Conservation (phyloP, 805 yeast genomes). For the Myxozyma sirexii region DNA sequence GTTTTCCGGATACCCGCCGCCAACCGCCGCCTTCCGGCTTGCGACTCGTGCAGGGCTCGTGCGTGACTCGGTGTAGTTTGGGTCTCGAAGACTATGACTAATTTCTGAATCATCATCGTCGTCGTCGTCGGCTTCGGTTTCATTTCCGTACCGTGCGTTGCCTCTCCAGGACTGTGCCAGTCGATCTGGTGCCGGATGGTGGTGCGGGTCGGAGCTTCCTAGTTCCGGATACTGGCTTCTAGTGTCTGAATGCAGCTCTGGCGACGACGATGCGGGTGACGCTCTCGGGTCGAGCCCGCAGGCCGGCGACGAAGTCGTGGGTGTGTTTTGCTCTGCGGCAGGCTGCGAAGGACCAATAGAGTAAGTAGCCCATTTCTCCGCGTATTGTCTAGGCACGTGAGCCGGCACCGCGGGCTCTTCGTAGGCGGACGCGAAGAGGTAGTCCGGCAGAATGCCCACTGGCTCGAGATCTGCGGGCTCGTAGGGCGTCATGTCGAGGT, state of each 20-base stretch:
- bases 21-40: too few relatives aligned
- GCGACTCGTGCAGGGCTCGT: background rate
- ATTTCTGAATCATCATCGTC: constrained; percentile 10
- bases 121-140: constrained; percentile 10
- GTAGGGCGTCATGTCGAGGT: background rate
- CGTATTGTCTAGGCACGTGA: constrained; percentile 5
- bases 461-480: constrained; percentile 1
- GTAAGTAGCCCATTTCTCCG: constrained; percentile 13
- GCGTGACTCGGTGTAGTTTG: background rate
- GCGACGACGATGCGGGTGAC: constrained; percentile 2
- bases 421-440: background rate
- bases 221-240: too few relatives aligned
- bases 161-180: too few relatives aligned
- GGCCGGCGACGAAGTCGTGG: background rate
- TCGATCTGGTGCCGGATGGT: background rate
- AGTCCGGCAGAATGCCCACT: constrained; percentile 9
- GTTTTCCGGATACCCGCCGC: background rate
- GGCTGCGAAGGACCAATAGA: background rate
- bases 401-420: background rate
- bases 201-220: background rate
- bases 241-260: background rate
- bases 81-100: background rate
- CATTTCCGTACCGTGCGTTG: too few relatives aligned
- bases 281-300: background rate
- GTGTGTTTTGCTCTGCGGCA: background rate